phyloP scores from a whole-genome alignment of 305 asterid genomes.

The Lippia alba region DNA sequence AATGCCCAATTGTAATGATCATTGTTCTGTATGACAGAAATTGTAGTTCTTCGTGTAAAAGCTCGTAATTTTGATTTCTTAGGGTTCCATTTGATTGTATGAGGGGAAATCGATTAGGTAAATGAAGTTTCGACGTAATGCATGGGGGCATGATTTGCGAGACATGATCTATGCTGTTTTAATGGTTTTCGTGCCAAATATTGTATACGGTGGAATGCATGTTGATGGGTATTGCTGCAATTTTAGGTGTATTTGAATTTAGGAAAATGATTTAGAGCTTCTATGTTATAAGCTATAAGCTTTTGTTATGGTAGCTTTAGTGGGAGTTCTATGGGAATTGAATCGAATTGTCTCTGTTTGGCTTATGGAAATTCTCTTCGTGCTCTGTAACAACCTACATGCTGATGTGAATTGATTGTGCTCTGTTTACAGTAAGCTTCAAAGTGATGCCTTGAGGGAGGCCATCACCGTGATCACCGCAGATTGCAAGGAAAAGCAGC shows the following conservation, averaged over 20 bases:
- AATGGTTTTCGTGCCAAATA: not conserved
- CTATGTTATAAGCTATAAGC: not conserved
- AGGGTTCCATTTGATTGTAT: not conserved
- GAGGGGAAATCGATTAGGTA: not conserved
- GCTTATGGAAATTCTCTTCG: not conserved
- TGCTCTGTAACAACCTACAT: not conserved
- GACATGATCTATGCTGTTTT: not conserved
- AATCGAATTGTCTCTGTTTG: too few species aligned
- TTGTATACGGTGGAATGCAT: not conserved
- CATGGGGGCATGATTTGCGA: not conserved
- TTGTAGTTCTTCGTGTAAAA: not conserved
- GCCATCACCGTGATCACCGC: conserved; percentile 50
- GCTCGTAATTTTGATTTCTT: not conserved
- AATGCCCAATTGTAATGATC: not conserved
- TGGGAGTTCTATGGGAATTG: too few species aligned
- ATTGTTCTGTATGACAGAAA: not conserved
- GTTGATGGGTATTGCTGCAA: not conserved
- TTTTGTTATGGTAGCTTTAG: too few species aligned
- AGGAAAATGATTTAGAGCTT: not conserved
- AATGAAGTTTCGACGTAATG: not conserved
- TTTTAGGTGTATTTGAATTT: not conserved
- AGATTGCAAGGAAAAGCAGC: conserved; percentile 57
- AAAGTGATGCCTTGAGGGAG: conserved; percentile 70
- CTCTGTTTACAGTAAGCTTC: conserved; percentile 64
- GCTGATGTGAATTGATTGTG: conserved; percentile 25